These are phyloP conservation scores for Mortierella sp. DNA, from an alignment of 371 early-diverging fungal genomes.

Conservation along the genomic window DNA sequence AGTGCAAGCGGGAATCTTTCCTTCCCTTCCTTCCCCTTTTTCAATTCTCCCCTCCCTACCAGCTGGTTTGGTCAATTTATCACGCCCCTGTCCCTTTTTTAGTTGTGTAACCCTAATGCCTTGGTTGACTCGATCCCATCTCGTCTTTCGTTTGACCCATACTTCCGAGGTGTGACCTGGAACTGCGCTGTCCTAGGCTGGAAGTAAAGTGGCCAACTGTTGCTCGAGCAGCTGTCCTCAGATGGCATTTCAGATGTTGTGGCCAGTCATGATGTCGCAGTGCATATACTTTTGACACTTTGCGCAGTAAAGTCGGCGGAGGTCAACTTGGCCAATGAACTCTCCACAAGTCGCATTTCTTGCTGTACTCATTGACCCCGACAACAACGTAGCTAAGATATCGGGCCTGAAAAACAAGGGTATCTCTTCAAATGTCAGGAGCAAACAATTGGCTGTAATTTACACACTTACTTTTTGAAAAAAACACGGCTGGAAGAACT, in stretches of 20 bases:
- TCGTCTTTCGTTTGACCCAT: no score
- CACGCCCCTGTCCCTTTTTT: not conserved
- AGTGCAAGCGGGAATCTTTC: constrained; percentile 19
- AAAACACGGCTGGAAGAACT: no score
- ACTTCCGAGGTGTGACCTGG: no score
- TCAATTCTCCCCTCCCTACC: not conserved
- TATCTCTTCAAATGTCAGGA: no score
- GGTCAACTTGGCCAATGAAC: not conserved
- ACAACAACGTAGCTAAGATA: not conserved
- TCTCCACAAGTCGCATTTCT: not conserved
- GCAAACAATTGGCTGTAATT: not conserved
- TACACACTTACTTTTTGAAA: no score
- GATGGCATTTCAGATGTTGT: not conserved
- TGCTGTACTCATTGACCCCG: not conserved
- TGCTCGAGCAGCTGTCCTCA: not conserved
- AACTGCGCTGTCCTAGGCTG: no score
- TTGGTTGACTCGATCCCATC: no score
- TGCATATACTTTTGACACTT: not conserved
- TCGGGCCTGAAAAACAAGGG: not conserved
- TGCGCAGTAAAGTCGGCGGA: not conserved
- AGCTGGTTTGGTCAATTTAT: not conserved
- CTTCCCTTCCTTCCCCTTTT: not conserved
- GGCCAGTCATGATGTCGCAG: not conserved
- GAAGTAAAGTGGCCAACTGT: not conserved
- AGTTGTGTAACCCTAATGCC: not conserved